These are phyloP conservation scores for Chrysoporthe deuterocubensis DNA, from an alignment of 2,329 filamentous ascomycete genomes.

Conservation along the genomic window DNA sequence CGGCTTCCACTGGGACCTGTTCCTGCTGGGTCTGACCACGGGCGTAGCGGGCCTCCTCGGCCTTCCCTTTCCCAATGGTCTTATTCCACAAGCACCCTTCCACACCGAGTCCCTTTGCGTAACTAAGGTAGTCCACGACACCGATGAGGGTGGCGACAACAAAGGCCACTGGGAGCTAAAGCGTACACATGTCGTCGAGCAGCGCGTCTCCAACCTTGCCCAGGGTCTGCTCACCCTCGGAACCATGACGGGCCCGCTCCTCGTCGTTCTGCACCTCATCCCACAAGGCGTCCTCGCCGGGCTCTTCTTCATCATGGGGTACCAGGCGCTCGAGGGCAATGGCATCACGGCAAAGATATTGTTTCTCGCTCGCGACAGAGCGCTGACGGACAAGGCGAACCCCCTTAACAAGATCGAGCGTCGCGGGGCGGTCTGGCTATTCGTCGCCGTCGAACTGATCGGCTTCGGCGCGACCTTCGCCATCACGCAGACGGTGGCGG, in stretches of 20 bases:
- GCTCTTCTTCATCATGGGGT: constrained; percentile 84
- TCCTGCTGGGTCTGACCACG: constrained; percentile 78
- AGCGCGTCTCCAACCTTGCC: constrained; percentile 76
- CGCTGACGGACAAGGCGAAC: constrained; percentile 62
- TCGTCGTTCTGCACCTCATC: constrained; percentile 75
- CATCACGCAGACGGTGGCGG: constrained; percentile 79
- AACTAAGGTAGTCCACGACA: constrained; percentile 55
- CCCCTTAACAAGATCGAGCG: constrained; percentile 66
- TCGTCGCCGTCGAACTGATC: constrained; percentile 69
- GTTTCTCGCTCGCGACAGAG: constrained; percentile 68
- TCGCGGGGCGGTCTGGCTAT: constrained; percentile 70
- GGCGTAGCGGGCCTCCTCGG: constrained; percentile 76
- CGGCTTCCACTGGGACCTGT: constrained; percentile 85
- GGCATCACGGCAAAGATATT: constrained; percentile 77
- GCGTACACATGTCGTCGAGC: constrained; percentile 71
- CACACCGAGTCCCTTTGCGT: constrained; percentile 81
- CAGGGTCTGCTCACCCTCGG: constrained; percentile 79
- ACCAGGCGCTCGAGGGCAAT: constrained; percentile 76
- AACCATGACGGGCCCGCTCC: constrained; percentile 76
- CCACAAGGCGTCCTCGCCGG: constrained; percentile 80
- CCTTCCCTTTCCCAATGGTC: constrained; percentile 79
- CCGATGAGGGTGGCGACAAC: constrained; percentile 56
- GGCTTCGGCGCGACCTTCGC: constrained; percentile 80
- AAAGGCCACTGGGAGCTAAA: constrained; percentile 60
- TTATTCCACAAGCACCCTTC: constrained; percentile 83